phyloP scores from a whole-genome alignment of 1,284 basidiomycete species.

The Agaricales sp. region DNA sequence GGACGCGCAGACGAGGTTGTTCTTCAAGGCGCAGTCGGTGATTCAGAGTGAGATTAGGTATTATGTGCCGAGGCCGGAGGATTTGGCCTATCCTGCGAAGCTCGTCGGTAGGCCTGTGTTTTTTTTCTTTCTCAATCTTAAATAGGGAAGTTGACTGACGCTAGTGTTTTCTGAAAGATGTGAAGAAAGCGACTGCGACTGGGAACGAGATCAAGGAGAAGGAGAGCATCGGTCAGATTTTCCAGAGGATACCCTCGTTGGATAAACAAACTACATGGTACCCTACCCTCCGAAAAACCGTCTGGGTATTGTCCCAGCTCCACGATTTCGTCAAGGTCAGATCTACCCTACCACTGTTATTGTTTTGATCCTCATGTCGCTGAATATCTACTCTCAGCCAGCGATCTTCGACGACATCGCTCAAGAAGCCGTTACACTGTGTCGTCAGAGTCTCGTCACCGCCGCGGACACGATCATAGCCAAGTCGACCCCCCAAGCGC shows the following conservation, averaged over 20 bases:
- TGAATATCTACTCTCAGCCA: conserved; percentile 34
- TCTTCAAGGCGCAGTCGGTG: conserved; percentile 89
- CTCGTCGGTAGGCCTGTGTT: conserved; percentile 48
- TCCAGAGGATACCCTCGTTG: conserved; percentile 54
- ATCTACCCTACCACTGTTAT: conserved; percentile 5
- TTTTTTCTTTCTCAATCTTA: conserved; percentile 3
- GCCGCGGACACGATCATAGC: conserved; percentile 58
- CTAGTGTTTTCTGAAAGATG: conserved; percentile 27
- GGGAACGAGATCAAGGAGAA: conserved; percentile 35
- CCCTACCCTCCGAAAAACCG: conserved; percentile 73
- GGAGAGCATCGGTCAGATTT: conserved; percentile 52
- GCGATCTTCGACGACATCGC: conserved; percentile 91
- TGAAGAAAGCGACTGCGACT: conserved; percentile 1
- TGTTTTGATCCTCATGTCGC: neutral
- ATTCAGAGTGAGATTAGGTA: conserved; percentile 82
- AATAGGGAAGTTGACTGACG: conserved; percentile 5
- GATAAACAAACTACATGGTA: conserved; percentile 83
- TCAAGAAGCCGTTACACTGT: conserved; percentile 78
- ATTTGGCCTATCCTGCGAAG: conserved; percentile 79
- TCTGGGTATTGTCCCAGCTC: conserved; percentile 82
- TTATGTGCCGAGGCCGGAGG: conserved; percentile 66
- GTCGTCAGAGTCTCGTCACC: conserved; percentile 65
- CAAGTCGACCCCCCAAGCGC: conserved; percentile 22
- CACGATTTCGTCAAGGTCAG: conserved; percentile 85
- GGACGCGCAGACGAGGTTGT: conserved; percentile 87